A percentile compares a stretch with the other conserved stretches of the same genome.
Conservation (phyloP, 352 stramenopile genomes). For the Globisporangium nagaii region DNA sequence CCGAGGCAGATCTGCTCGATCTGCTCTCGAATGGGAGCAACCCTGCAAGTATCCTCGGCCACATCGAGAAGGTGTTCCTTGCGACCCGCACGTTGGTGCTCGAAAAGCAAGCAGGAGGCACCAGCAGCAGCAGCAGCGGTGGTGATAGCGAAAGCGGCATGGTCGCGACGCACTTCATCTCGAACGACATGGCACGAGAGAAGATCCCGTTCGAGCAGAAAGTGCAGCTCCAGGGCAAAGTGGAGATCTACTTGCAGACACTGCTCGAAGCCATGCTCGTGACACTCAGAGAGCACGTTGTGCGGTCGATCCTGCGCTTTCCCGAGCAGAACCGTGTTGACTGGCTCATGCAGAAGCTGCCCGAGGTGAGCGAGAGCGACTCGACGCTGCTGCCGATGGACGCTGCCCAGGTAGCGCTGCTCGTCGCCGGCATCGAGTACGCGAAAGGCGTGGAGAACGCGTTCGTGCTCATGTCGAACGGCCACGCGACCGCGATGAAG, state of each 20-base stretch:
- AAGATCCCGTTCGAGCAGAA: conserved; percentile 85
- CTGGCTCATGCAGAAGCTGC: conserved; percentile 88
- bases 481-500: conserved; percentile 77
- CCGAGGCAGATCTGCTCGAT: conserved; percentile 91
- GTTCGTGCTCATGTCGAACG: conserved; percentile 59
- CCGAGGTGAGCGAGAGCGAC: conserved; percentile 15
- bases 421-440: conserved; percentile 90
- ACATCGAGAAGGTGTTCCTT: conserved; percentile 89
- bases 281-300: conserved; percentile 87
- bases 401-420: conserved; percentile 88
- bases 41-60: conserved; percentile 85
- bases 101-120: conserved; percentile 38
- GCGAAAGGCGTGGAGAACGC: conserved; percentile 78
- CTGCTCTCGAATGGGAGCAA: conserved; percentile 91
- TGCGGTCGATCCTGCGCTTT: conserved; percentile 84
- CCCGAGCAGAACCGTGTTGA: conserved; percentile 86
- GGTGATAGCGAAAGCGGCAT: conserved; percentile 22
- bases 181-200: conserved; percentile 86
- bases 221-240: conserved; percentile 90
- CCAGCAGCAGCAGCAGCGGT: background rate
- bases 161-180: conserved; percentile 86
- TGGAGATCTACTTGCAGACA: conserved; percentile 94
- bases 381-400: conserved; percentile 61
- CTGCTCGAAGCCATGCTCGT: conserved; percentile 88
- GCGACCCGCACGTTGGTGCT: conserved; percentile 62